phyloP scores from a whole-genome alignment of 495 filamentous ascomycete species.

The Tuber umbilicatum region DNA sequence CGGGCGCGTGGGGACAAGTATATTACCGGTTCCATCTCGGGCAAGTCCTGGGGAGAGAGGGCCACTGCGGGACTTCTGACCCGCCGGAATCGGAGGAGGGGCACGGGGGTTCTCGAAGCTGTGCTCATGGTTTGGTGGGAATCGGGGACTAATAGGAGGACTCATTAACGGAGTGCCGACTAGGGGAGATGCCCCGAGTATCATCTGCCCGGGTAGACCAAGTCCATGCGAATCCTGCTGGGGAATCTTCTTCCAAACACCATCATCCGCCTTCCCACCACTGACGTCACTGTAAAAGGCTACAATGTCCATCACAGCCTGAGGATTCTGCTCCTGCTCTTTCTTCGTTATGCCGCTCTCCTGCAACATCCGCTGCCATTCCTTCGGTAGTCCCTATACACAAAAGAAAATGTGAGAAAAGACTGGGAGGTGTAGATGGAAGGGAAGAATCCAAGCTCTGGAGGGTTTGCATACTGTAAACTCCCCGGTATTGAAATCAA shows the following conservation, averaged over 20 bases:
- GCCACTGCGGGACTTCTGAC: slow-evolving; percentile 28
- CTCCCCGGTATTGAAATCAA: slow-evolving; percentile 92
- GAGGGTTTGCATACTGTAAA: slow-evolving; percentile 65
- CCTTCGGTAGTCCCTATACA: slow-evolving; percentile 78
- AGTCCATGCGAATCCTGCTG: slow-evolving; percentile 46
- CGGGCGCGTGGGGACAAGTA: slow-evolving; percentile 58
- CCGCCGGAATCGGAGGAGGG: slow-evolving; percentile 72
- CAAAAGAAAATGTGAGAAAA: slow-evolving; percentile 24
- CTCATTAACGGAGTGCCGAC: slow-evolving; percentile 62
- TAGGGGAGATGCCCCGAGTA: slow-evolving; percentile 45
- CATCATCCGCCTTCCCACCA: slow-evolving; percentile 70
- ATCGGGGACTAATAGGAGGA: slow-evolving; percentile 82
- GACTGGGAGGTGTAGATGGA: slow-evolving; percentile 37
- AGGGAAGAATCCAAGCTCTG: slow-evolving; percentile 20
- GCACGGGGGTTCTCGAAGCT: slow-evolving; percentile 97
- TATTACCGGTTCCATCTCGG: slow-evolving; percentile 46
- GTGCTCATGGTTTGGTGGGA: slow-evolving; percentile 80
- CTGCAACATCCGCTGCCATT: slow-evolving; percentile 93
- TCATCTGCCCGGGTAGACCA: slow-evolving; percentile 24
- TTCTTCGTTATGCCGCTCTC: slow-evolving; percentile 94
- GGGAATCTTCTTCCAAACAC: slow-evolving; percentile 91
- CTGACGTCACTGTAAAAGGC: slow-evolving; percentile 92
- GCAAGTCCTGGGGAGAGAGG: slow-evolving; percentile 25
- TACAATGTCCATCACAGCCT: slow-evolving; percentile 90
- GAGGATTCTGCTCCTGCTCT: slow-evolving; percentile 90